Conservation (phyloP, 2,329 filamentous ascomycete species). For the Epicoccum nigrum region DNA sequence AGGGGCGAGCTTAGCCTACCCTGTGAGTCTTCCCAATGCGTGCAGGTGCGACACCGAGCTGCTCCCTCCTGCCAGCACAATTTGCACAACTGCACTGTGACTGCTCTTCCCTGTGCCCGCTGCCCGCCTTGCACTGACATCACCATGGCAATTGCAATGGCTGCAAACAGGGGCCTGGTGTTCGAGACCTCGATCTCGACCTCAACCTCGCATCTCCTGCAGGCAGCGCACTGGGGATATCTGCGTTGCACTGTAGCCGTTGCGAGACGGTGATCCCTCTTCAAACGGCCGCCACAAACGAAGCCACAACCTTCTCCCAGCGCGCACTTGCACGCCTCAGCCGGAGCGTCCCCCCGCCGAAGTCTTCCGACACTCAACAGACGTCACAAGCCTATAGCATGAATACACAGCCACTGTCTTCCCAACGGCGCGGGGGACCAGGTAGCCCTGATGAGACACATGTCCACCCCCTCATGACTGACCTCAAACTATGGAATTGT, state of each 20-base stretch:
- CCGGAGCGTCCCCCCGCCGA: slow-evolving; percentile 5
- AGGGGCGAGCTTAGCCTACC: slow-evolving; percentile 15
- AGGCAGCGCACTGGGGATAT: background rate
- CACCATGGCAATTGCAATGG: slow-evolving; percentile 2
- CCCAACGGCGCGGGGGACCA: background rate
- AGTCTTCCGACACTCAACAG: slow-evolving; percentile 10
- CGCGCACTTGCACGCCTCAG: slow-evolving; percentile 6
- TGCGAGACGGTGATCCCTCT: no score
- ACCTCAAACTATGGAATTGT: background rate
- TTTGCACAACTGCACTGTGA: slow-evolving; percentile 19
- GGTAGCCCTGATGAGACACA: slow-evolving; percentile 3
- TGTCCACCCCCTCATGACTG: background rate
- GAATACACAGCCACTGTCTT: slow-evolving; percentile 10
- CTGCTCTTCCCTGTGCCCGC: background rate
- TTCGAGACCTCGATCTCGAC: no score
- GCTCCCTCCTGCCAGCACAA: slow-evolving; percentile 16
- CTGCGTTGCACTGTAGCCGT: background rate
- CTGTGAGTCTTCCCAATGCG: slow-evolving; percentile 20
- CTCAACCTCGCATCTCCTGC: no score
- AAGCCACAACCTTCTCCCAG: slow-evolving; percentile 15
- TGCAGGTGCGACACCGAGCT: slow-evolving; percentile 31
- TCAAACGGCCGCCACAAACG: slow-evolving; percentile 19
- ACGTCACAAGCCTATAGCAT: slow-evolving; percentile 9
- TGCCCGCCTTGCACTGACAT: slow-evolving; percentile 1
- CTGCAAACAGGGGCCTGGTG: slow-evolving; percentile 6